A percentile compares a stretch with the other conserved stretches of the same genome.
Evolutionary conservation across 805 yeast species (phyloP).

Genomic region (Wickerhamomyces bisporus): DNA sequence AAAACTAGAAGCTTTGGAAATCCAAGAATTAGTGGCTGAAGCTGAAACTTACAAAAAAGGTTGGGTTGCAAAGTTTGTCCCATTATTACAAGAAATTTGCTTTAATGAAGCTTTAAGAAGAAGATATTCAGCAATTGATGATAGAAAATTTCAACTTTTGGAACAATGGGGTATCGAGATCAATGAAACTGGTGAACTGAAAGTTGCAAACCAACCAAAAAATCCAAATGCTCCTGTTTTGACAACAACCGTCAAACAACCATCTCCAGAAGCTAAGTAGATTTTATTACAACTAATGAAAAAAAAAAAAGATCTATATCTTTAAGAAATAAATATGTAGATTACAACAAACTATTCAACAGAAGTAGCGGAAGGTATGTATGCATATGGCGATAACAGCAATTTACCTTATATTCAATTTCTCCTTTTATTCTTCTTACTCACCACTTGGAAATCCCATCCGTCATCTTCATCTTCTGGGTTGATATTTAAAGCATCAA

Average conservation of each 20-base stretch:
- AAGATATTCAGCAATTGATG: conserved; percentile 43
- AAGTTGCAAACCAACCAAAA: conserved; percentile 13
- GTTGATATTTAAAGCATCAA: conserved; percentile 51
- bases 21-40: conserved; percentile 69
- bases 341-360: no score
- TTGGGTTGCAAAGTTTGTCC: conserved; percentile 75
- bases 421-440: conserved; percentile 52
- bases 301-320: not conserved
- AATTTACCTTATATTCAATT: no score
- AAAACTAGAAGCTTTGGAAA: conserved; percentile 75
- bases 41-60: conserved; percentile 70
- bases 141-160: conserved; percentile 31
- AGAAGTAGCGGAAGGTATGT: no score
- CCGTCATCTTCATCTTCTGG: conserved; percentile 41
- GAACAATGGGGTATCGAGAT: conserved; percentile 28
- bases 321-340: no score
- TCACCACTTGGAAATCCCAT: conserved; percentile 63
- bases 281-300: not conserved
- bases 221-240: conserved; percentile 1
- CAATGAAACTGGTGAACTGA: conserved; percentile 13
- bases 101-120: conserved; percentile 88
- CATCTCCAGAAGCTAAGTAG: not conserved
- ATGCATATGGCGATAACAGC: no score
- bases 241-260: not conserved
- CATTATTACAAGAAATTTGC: conserved; percentile 81